A percentile compares a stretch with the other conserved stretches of the same genome.
These are phyloP conservation scores for Hyphopichia wangnamkhiaoensis DNA, from an alignment of 1,139 yeast genomes.

Conservation along the genomic window DNA sequence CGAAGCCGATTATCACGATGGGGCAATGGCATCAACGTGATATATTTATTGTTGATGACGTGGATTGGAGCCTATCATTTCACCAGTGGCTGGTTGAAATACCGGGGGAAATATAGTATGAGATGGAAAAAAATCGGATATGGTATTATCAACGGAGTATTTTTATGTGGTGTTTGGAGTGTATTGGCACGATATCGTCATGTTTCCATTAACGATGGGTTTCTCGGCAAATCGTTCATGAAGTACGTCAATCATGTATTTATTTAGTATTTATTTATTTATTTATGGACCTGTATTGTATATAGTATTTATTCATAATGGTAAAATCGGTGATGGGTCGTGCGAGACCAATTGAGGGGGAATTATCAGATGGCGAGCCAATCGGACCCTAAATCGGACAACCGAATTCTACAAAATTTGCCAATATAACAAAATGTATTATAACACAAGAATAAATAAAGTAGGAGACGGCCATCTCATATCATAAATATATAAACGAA, in stretches of 20 bases:
- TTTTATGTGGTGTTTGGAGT: slow-evolving; percentile 25
- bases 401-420: background rate
- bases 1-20: slow-evolving; percentile 16
- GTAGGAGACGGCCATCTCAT: background rate
- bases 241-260: slow-evolving; percentile 17
- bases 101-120: slow-evolving; percentile 26
- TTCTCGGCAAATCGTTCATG: slow-evolving; percentile 29
- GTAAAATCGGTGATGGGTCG: no score
- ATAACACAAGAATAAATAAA: background rate
- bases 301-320: background rate
- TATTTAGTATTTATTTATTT: slow-evolving; percentile 2
- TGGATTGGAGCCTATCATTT: slow-evolving; percentile 35
- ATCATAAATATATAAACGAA: no score
- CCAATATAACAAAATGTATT: background rate
- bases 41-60: slow-evolving; percentile 21
- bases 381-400: background rate
- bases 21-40: slow-evolving; percentile 22
- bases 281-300: background rate
- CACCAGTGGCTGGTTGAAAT: slow-evolving; percentile 37
- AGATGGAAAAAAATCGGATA: slow-evolving; percentile 39
- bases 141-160: slow-evolving; percentile 24
- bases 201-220: slow-evolving; percentile 24
- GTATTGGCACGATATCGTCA: slow-evolving; percentile 25
- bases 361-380: no score
- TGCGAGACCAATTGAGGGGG: no score